Base-by-base conservation (phyloP, 106 monocot genomes). In the Agapanthus africanus region DNA sequence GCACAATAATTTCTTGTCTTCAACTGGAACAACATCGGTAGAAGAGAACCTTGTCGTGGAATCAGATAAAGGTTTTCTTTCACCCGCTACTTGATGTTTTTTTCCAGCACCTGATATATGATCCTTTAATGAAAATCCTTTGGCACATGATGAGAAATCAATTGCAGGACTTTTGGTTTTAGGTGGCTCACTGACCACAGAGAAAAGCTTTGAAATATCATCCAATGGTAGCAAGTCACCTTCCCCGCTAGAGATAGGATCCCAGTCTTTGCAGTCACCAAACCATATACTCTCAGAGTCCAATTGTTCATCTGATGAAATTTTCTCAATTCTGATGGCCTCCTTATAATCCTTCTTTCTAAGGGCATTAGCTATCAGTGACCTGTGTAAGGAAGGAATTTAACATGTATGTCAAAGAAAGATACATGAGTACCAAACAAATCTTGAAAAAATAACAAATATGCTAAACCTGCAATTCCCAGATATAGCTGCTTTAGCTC, bases 311-410 rank as follows among this genome's bases (percentile, higher is more conserved):
- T 74, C 67, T 27, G 86, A 69, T 60, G 73, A 63, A 33, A 91
- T 67, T 49, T 79, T 80, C 77, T 99, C 89, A 32, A 92, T 74
- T 85, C 68, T 82, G 59, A 99, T 90, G 62, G 87, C 82, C 80
- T 83, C 89, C 39, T 84, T 92, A 65, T 83, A 77, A 67, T 87
- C 80, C 52, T 92, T 99, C 81, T 83, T 99, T 51, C 81, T 81
- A 51, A 91, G 44, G 41, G 92, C 84, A 76, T 40, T 83, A 31
- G 41, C 75, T 47, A 99, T 44, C 23, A 99, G 68, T 46, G 68
- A 78, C 72, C 97, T 99, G 72, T 36, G 19, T 27, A 46, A 23
- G 32, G 34, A 60, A 73, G 47, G 31, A 68, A 10, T 15, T 11
- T 46, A 37, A 10, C 31, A 42, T 1, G 31, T 47, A 41, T 14